These are phyloP conservation scores for Suillus alpinus DNA, from an alignment of 768 basidiomycete species.

Conservation along the genomic window DNA sequence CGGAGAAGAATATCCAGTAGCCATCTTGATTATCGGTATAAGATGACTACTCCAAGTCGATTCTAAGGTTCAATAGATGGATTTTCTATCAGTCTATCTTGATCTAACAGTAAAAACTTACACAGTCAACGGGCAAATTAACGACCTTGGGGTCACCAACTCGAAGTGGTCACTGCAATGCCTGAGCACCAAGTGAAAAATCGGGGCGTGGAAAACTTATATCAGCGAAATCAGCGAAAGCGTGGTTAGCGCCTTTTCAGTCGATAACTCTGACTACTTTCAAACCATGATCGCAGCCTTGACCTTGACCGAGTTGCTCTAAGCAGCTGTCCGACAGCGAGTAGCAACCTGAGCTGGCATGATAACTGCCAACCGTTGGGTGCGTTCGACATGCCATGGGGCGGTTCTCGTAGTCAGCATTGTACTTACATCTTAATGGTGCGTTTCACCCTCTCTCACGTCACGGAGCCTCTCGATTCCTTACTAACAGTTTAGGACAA, in stretches of 20 bases:
- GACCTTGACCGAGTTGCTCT: background rate
- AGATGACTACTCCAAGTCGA: constrained; percentile 18
- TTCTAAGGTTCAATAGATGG: constrained; percentile 1
- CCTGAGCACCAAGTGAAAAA: constrained; percentile 25
- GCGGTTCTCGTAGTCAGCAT: background rate
- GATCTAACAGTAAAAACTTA: constrained; percentile 11
- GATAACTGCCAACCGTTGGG: background rate
- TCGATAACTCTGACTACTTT: background rate
- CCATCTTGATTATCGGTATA: constrained; percentile 33
- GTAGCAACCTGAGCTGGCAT: background rate
- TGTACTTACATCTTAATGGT: background rate
- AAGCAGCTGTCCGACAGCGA: background rate
- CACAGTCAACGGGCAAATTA: constrained; percentile 24
- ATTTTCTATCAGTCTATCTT: background rate
- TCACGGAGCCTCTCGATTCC: background rate
- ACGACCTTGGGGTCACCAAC: constrained; percentile 31
- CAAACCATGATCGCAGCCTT: background rate
- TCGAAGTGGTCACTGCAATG: constrained; percentile 22
- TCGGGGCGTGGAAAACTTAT: constrained; percentile 32
- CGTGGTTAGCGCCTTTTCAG: background rate
- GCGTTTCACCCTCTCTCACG: background rate
- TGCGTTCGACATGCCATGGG: background rate
- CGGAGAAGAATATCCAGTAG: constrained; percentile 34
- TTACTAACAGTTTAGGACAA: background rate
- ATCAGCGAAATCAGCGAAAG: constrained; percentile 18